Conservation (phyloP, 257 asterid genomes). For the Fraxinus pennsylvanica region DNA sequence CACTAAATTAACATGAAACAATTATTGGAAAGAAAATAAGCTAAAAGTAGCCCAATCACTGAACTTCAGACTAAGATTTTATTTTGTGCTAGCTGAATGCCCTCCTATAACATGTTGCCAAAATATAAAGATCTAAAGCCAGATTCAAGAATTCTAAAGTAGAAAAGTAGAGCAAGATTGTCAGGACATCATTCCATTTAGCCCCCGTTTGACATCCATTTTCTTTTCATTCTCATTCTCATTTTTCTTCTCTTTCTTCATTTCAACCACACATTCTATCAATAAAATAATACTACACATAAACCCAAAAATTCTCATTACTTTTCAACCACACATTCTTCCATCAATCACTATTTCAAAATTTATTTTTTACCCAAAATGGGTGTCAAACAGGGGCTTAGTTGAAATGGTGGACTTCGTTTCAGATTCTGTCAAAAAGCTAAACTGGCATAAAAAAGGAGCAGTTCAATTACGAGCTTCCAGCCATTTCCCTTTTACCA, state of each 20-base stretch:
- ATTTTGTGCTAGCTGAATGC: background rate
- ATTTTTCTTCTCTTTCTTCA: no score
- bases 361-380: no score
- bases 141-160: background rate
- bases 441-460: background rate
- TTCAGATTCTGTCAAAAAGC: background rate
- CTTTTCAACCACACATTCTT: no score
- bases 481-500: background rate
- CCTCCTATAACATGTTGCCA: background rate
- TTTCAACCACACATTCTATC: no score
- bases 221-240: no score
- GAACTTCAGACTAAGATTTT: background rate
- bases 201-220: no score
- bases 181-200: background rate
- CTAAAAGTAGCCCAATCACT: conserved; percentile 1
- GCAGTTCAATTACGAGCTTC: background rate
- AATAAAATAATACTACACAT: no score
- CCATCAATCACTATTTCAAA: no score
- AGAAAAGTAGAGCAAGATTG: background rate
- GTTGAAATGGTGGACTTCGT: background rate
- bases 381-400: no score
- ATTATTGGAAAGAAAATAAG: background rate
- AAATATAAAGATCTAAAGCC: background rate
- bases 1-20: background rate
- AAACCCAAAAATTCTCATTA: no score